Evolutionary conservation across 495 filamentous ascomycete genomes (phyloP).

Genomic region (Penicillium arizonense): DNA sequence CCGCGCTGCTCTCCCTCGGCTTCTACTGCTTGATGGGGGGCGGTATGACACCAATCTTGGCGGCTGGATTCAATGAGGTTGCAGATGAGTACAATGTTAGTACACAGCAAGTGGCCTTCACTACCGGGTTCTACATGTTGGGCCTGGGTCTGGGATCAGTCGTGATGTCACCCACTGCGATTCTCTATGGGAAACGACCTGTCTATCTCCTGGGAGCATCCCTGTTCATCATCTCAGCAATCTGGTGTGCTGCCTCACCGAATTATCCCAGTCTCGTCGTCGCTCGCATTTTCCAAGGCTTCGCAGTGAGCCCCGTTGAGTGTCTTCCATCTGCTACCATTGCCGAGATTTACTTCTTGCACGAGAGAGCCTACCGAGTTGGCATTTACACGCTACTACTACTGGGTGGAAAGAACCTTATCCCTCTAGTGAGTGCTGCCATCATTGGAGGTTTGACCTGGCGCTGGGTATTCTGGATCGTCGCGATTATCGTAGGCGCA

Average conservation of each 20-base stretch:
- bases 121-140: slow-evolving; percentile 95
- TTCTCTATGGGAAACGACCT: slow-evolving; percentile 85
- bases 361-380: slow-evolving; percentile 90
- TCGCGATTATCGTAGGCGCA: slow-evolving; percentile 79
- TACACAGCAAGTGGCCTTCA: slow-evolving; percentile 76
- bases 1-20: slow-evolving; percentile 78
- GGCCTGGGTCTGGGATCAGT: slow-evolving; percentile 85
- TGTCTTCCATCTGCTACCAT: slow-evolving; percentile 92
- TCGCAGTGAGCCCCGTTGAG: slow-evolving; percentile 90
- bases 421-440: slow-evolving; percentile 83
- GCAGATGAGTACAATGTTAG: slow-evolving; percentile 67
- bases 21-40: slow-evolving; percentile 92
- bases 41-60: slow-evolving; percentile 87
- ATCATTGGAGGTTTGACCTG: slow-evolving; percentile 77
- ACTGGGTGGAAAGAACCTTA: slow-evolving; percentile 88
- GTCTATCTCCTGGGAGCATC: slow-evolving; percentile 81
- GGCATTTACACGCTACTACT: slow-evolving; percentile 93
- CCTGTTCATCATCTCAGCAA: slow-evolving; percentile 69
- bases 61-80: slow-evolving; percentile 86
- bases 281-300: slow-evolving; percentile 81
- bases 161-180: slow-evolving; percentile 85
- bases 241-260: slow-evolving; percentile 86
- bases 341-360: slow-evolving; percentile 94
- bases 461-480: slow-evolving; percentile 85
- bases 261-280: slow-evolving; percentile 78